Conservation (phyloP, 176 grass and related monocot species). For the Oryza nivara region DNA sequence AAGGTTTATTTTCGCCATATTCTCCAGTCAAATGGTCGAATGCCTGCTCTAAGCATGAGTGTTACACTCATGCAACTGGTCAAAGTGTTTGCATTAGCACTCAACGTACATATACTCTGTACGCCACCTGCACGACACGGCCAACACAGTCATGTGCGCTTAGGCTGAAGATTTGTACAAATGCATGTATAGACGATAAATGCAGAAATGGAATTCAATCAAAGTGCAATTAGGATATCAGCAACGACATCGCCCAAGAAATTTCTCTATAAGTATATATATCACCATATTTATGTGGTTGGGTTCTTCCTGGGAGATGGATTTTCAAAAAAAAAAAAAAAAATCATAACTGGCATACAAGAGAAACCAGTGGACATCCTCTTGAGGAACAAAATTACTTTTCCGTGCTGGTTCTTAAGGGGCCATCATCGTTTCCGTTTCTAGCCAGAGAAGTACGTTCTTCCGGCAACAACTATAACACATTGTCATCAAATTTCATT, state of each 20-base stretch:
- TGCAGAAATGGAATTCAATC: neutral
- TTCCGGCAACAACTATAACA: neutral
- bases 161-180: neutral
- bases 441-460: no score
- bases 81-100: neutral
- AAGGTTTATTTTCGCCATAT: neutral
- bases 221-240: neutral
- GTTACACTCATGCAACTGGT: neutral
- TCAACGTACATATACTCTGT: slow-evolving; percentile 32
- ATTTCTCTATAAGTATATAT: no score
- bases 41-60: neutral
- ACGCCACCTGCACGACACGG: neutral
- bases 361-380: no score
- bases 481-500: neutral
- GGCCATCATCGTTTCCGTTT: no score
- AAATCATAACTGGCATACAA: no score
- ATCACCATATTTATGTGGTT: no score
- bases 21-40: slow-evolving; percentile 13
- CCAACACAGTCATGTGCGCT: neutral
- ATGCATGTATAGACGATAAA: neutral
- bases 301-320: no score
- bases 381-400: no score
- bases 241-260: no score
- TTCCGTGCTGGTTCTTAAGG: no score
- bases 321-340: no score